phyloP scores from a whole-genome alignment of 345 rosid species.

The Noccaea bulbosa region DNA sequence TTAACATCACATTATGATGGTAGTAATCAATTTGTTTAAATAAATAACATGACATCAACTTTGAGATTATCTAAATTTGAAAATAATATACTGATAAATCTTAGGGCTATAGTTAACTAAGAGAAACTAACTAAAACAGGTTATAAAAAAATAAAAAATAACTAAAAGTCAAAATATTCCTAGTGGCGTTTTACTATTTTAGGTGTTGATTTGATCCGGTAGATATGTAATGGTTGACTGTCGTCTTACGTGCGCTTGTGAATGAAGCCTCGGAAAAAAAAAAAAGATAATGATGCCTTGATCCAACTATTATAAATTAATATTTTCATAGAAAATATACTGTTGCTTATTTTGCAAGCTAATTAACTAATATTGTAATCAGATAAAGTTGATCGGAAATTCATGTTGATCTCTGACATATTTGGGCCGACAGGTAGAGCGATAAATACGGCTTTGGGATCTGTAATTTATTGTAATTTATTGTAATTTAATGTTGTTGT shows the following conservation, averaged over 20 bases:
- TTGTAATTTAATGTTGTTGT: conserved; percentile 31
- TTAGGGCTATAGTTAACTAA: neutral
- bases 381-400: conserved; percentile 41
- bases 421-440: conserved; percentile 39
- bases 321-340: neutral
- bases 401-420: conserved; percentile 45
- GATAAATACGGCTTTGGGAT: conserved; percentile 46
- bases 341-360: conserved; percentile 39
- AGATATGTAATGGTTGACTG: conserved; percentile 22
- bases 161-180: neutral
- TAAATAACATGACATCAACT: neutral
- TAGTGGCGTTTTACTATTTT: conserved; percentile 15
- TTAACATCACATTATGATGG: conserved; percentile 1
- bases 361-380: conserved; percentile 30
- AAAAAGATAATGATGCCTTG: conserved; percentile 40
- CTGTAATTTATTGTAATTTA: conserved; percentile 38
- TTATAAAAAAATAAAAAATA: neutral
- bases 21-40: neutral
- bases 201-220: conserved; percentile 36
- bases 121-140: neutral
- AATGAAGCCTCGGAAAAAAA: conserved; percentile 16
- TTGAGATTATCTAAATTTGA: neutral
- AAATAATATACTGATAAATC: neutral
- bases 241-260: conserved; percentile 31
- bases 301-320: conserved; percentile 33